phyloP scores from a whole-genome alignment of 306 rosid species.

The Dicorynia guianensis region DNA sequence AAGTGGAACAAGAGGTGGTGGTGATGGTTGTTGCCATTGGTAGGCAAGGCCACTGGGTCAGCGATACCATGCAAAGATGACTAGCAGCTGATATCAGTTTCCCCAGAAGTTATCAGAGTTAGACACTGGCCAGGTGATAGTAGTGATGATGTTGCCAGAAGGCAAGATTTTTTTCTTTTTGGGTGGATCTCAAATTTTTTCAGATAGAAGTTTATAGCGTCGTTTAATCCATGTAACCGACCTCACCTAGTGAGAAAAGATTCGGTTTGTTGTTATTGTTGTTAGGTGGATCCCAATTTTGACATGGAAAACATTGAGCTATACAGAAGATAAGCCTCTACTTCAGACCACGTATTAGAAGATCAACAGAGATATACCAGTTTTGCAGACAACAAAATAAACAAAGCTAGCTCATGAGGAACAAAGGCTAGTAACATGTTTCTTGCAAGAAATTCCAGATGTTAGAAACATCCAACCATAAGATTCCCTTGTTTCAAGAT shows the following conservation, averaged over 20 bases:
- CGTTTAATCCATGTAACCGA: too few relatives aligned
- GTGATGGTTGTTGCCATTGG: background rate
- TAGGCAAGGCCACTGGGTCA: background rate
- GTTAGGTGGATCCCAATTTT: background rate
- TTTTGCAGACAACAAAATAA: slow-evolving; percentile 30
- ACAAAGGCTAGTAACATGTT: slow-evolving; percentile 40
- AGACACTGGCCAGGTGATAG: slow-evolving; percentile 3
- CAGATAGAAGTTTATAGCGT: too few relatives aligned
- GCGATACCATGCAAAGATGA: slow-evolving; percentile 6
- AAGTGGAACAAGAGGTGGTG: background rate
- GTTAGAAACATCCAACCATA: slow-evolving; percentile 54
- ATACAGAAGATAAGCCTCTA: background rate
- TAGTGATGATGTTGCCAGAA: too few relatives aligned
- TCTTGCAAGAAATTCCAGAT: slow-evolving; percentile 49
- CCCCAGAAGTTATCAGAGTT: background rate
- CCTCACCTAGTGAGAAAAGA: too few relatives aligned
- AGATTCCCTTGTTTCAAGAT: slow-evolving; percentile 41
- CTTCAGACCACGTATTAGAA: slow-evolving; percentile 18
- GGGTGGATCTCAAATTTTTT: too few relatives aligned
- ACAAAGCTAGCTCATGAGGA: slow-evolving; percentile 29
- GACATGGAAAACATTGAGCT: background rate
- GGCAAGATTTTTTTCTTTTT: too few relatives aligned
- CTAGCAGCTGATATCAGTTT: background rate
- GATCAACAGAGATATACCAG: slow-evolving; percentile 22
- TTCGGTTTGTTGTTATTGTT: too few relatives aligned